These are phyloP conservation scores for Phytophthora cactorum DNA, from an alignment of 352 stramenopile species.

Conservation along the genomic window DNA sequence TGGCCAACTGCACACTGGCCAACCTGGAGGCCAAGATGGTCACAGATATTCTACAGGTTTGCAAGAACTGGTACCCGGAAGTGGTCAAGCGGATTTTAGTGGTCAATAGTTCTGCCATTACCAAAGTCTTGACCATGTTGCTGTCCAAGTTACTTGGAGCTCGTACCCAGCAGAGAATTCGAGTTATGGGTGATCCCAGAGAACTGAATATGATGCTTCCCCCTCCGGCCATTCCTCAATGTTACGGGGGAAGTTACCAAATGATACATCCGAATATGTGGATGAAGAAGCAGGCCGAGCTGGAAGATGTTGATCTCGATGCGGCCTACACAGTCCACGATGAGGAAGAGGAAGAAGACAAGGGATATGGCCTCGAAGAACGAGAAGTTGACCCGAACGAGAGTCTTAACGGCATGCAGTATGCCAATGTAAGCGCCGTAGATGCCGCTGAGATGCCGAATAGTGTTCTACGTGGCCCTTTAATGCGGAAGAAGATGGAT, in stretches of 20 bases:
- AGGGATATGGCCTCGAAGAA: slow-evolving; percentile 45
- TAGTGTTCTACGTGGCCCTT: slow-evolving; percentile 67
- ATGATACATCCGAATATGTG: slow-evolving; percentile 59
- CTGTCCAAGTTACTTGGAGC: slow-evolving; percentile 56
- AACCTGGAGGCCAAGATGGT: slow-evolving; percentile 73
- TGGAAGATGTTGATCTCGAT: slow-evolving; percentile 72
- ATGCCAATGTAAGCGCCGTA: slow-evolving; percentile 68
- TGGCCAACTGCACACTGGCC: slow-evolving; percentile 51
- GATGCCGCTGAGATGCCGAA: slow-evolving; percentile 72
- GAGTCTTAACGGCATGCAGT: slow-evolving; percentile 86
- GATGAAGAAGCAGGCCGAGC: slow-evolving; percentile 74
- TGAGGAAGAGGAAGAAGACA: slow-evolving; percentile 49
- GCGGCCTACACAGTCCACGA: slow-evolving; percentile 29
- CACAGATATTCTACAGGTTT: slow-evolving; percentile 63
- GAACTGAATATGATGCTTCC: slow-evolving; percentile 62
- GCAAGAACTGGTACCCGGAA: slow-evolving; percentile 73
- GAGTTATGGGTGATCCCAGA: slow-evolving; percentile 46
- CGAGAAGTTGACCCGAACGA: slow-evolving; percentile 27
- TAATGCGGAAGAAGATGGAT: slow-evolving; percentile 77
- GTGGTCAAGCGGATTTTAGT: slow-evolving; percentile 66
- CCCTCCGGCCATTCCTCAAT: slow-evolving; percentile 53
- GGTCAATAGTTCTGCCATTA: slow-evolving; percentile 64
- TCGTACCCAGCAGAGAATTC: slow-evolving; percentile 56
- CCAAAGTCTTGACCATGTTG: slow-evolving; percentile 59
- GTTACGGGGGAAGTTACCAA: slow-evolving; percentile 66